Base-by-base conservation (phyloP, 768 basidiomycete species). In the Tricholomella constricta region DNA sequence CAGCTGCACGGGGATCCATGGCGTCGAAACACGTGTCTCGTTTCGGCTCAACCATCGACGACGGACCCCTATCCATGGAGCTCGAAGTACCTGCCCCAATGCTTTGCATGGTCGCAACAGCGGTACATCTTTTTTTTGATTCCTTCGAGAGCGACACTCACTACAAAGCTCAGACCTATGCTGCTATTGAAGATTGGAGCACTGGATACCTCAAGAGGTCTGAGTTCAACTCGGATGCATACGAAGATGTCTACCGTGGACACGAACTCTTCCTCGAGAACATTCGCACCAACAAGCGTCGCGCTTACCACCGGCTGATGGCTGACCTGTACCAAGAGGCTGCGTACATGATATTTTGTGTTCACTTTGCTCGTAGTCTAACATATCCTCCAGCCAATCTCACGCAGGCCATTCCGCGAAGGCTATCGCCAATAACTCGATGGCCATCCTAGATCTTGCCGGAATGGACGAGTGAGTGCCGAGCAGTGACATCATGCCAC, bases 391-490 rank as follows among this genome's bases (percentile, higher is more conserved):
- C 15, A 37, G 32, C 12, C 20, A 32, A 8, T n/a, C 26, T 8
- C 11, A 29, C 4, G 11, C 15, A 20, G 31, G 26, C 2, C 34
- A 45, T 20, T 52, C 44, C 1, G 44, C 49, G 2, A 31, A 15
- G 17, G 20, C 22, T 42, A 20, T 52, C 12, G 26, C 51, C 19
- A 45, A 46, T n/a, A 52, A 29, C 10, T 11, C 20, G 6, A 44
- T 43, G 50, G 42, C 29, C 2, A 12, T 51, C 11, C 43, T 51
- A 8, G 41, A 51, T 20, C 41, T 51, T 25, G 41, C 43, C 14
- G 41, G 27, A 6, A 51, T 51, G 50, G 50, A 51, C 14, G 50
- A 51, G 50, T 51, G n/a, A n/a, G n/a, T n/a, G n/a, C n/a, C n/a
- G n/a, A n/a, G n/a, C n/a, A n/a, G n/a, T n/a, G n/a, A n/a, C 20